Evolutionary conservation across 257 asterid species (phyloP), one percentile per base, ranked within the genome.

Genomic region (Voacanga thouarsii): DNA sequence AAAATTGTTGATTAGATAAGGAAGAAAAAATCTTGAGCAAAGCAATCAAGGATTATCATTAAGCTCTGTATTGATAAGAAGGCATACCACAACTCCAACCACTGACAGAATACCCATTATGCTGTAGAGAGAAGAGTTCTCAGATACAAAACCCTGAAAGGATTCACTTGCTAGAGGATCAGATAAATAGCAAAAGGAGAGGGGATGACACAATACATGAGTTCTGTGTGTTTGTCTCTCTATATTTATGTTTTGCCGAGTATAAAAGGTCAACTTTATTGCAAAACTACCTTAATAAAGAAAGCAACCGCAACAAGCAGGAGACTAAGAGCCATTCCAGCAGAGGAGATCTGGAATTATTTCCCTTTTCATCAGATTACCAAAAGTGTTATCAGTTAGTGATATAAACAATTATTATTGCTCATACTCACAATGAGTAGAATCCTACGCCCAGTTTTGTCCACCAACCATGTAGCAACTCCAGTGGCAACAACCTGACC

Each of bases 401-500:
- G 53, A 15, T 16, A 70, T 77, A 44, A 67, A 45, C 18, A 24
- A 28, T 59, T 33, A 33, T 47, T 47, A 33, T 66, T 59, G 61
- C 50, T 72, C 37, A 41, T 72, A 87, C 97, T 91, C 83, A 94
- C 97, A 60, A 85, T 82, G 72, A 94, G 89, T 71, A 92, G 89
- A 85, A 94, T 78, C 86, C 98, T 88, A 70, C 97, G 97, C 56
- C 98, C 98, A 12, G 97, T 82, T 90, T 88, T 92, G 87, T 94
- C 98, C 76, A 90, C 90, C 88, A 92, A 75, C 98, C 98, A 94
- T 63, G 93, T 87, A 14, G 98, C 76, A 66, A 94, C 83, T 77
- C 87, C 97, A 63, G 98, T 94, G 65, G 98, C 98, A 83, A 92
- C 82, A 67, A 94, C 98, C 98, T 94, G 82, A 68, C 83, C 41